Evolutionary conservation across 1,284 basidiomycete genomes (phyloP).

Genomic region (Agaricales sp.): DNA sequence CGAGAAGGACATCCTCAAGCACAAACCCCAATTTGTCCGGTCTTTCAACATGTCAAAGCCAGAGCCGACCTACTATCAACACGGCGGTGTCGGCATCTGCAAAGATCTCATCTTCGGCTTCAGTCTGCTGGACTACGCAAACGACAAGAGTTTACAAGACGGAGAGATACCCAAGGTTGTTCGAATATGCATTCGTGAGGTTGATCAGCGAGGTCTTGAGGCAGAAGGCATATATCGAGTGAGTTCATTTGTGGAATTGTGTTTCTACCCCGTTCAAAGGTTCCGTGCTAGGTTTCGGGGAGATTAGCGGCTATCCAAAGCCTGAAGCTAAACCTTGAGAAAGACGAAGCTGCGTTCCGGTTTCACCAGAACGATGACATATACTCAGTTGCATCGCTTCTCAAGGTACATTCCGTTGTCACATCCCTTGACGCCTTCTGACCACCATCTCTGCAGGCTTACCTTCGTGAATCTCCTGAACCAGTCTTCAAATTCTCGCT

Average conservation of each 20-base stretch:
- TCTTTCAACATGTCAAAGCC: conserved; percentile 54
- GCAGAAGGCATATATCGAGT: conserved; percentile 83
- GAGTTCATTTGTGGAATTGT: conserved; percentile 16
- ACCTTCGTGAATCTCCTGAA: conserved; percentile 87
- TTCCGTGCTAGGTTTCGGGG: conserved; percentile 62
- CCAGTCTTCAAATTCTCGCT: conserved; percentile 84
- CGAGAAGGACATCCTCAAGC: conserved; percentile 52
- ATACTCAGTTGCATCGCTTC: conserved; percentile 79
- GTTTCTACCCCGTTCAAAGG: no score
- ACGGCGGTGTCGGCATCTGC: conserved; percentile 83
- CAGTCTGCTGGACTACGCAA: conserved; percentile 86
- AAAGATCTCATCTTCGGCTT: conserved; percentile 89
- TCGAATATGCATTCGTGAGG: conserved; percentile 74
- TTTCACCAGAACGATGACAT: conserved; percentile 80
- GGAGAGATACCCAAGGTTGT: conserved; percentile 79
- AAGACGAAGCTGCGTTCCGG: conserved; percentile 77
- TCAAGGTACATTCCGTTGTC: conserved; percentile 56
- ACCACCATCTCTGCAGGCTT: conserved; percentile 37
- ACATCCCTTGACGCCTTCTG: not conserved
- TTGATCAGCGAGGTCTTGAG: conserved; percentile 74
- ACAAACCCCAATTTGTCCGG: conserved; percentile 45
- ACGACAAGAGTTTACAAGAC: conserved; percentile 65
- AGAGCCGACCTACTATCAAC: conserved; percentile 62
- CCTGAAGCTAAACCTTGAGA: conserved; percentile 69
- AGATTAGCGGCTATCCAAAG: conserved; percentile 78